Evolutionary conservation across 1,284 basidiomycete genomes (phyloP), one percentile per base, ranked within the genome.

Genomic region (Rhodotorula sp.): DNA sequence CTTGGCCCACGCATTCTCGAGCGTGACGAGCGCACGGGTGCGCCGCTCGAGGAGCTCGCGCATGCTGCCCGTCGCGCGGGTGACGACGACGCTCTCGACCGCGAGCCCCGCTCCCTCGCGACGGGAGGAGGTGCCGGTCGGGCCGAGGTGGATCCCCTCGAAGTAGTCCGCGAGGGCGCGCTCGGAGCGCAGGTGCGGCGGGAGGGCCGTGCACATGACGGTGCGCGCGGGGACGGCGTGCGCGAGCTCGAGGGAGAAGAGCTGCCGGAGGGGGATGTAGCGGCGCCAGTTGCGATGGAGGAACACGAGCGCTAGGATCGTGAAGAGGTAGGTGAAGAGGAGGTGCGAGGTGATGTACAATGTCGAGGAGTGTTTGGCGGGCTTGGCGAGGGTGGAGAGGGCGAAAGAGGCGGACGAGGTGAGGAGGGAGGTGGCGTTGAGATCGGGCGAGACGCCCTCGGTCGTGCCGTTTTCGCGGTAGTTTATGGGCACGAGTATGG

Each of bases 211-310:
- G 55, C 96, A 87, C 83, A 98, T 87, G 50, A 97, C 91, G 0
- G 96, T 99, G 32, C 96, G 88, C 0, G 94, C 92, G 0, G 94
- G 90, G 54, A 97, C 92, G 19, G 92, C 94, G 79, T 97, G 92
- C 21, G 96, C 93, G 37, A 97, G 87, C 80, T 97, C 93, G 53
- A 98, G 85, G 0, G 92, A 92, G 82, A 94, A 97, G 15, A 96
- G 86, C 80, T 99, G 96, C 2, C 96, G 74, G 22, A 77, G 67
- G 88, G 4, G 89, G 67, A 98, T 87, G 83, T 96, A 99, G 32
- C 90, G 88, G 59, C 88, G 86, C 81, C 95, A 98, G 81, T 95
- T 96, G 76, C 88, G 87, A 84, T 93, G 90, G 64, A 97, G 88
- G 82, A 91, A 91, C 69, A 88, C 88, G 72, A 98, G 87, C 0